Conservation (phyloP, 495 filamentous ascomycete species). For the Trichoderma reesei region DNA sequence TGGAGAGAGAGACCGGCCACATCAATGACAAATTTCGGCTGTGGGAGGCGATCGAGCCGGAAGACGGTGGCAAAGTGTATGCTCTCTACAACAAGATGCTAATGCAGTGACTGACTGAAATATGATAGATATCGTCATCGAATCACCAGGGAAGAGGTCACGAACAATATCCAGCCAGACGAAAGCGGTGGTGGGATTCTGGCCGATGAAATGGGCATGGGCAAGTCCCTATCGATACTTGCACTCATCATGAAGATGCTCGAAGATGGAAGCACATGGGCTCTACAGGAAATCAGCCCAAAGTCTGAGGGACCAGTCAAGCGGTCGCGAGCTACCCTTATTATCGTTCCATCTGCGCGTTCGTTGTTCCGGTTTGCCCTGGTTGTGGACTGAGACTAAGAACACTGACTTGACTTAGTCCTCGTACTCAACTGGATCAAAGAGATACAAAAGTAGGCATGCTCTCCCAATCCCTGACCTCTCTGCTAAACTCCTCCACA, state of each 20-base stretch:
- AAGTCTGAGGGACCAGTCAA: constrained; percentile 3
- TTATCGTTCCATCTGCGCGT: constrained; percentile 29
- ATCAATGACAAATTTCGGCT: constrained; percentile 21
- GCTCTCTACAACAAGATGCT: background rate
- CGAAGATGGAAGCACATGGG: constrained; percentile 33
- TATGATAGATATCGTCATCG: constrained; percentile 21
- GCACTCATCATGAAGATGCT: constrained; percentile 24
- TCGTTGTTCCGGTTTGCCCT: background rate
- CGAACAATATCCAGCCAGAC: constrained; percentile 13
- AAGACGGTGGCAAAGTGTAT: constrained; percentile 12
- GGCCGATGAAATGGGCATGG: constrained; percentile 40
- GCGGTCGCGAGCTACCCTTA: constrained; percentile 29
- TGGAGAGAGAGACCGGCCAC: constrained; percentile 21
- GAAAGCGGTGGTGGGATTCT: constrained; percentile 28
- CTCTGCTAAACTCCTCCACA: constrained; percentile 10
- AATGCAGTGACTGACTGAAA: background rate
- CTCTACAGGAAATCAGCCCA: constrained; percentile 15
- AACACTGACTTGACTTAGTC: background rate
- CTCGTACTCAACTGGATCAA: constrained; percentile 22
- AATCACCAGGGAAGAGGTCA: constrained; percentile 18
- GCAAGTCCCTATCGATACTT: constrained; percentile 36
- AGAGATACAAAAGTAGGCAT: constrained; percentile 22
- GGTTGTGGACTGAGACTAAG: background rate
- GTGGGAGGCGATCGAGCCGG: constrained; percentile 16
- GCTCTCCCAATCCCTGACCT: too few species aligned